Percentiles rank a stretch among this genome's conserved stretches.
Evolutionary conservation across 129 eudicot genomes (phyloP).

Genomic region (Chrysanthemum lavandulifolium): DNA sequence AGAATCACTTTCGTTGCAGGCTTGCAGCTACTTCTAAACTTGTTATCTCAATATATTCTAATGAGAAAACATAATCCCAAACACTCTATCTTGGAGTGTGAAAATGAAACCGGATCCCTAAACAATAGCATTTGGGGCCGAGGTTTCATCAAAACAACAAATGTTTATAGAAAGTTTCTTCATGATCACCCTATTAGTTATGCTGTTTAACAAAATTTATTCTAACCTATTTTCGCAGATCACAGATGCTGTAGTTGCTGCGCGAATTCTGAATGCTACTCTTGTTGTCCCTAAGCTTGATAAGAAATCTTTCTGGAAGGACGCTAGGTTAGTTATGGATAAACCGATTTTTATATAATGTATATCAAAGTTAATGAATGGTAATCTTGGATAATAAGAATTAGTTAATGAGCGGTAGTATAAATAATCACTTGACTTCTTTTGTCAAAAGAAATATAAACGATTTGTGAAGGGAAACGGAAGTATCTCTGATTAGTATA

Average conservation of each 20-base stretch:
- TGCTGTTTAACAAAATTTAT: not conserved
- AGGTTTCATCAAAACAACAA: too few relatives aligned
- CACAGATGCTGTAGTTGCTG: slow-evolving; percentile 98
- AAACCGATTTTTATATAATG: not conserved
- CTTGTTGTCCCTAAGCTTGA: slow-evolving; percentile 95
- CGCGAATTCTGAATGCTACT: slow-evolving; percentile 90
- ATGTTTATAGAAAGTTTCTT: not conserved
- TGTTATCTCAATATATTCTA: too few relatives aligned
- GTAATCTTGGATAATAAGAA: too few relatives aligned
- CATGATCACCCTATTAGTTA: not conserved
- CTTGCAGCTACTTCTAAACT: too few relatives aligned
- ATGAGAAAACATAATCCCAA: not conserved
- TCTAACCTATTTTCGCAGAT: slow-evolving; percentile 43
- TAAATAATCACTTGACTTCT: too few relatives aligned
- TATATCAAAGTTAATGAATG: not conserved
- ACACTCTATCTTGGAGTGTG: not conserved
- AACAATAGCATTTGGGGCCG: too few relatives aligned
- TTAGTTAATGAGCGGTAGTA: too few relatives aligned
- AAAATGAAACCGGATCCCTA: too few relatives aligned
- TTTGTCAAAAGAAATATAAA: too few relatives aligned
- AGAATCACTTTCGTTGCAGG: not conserved
- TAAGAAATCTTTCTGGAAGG: slow-evolving; percentile 90
- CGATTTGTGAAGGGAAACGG: too few relatives aligned
- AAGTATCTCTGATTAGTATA: too few relatives aligned
- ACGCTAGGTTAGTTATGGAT: slow-evolving; percentile 61